Evolutionary conservation across 345 rosid genomes (phyloP), one percentile per base, ranked within the genome.

Genomic region (Linum trigynum): DNA sequence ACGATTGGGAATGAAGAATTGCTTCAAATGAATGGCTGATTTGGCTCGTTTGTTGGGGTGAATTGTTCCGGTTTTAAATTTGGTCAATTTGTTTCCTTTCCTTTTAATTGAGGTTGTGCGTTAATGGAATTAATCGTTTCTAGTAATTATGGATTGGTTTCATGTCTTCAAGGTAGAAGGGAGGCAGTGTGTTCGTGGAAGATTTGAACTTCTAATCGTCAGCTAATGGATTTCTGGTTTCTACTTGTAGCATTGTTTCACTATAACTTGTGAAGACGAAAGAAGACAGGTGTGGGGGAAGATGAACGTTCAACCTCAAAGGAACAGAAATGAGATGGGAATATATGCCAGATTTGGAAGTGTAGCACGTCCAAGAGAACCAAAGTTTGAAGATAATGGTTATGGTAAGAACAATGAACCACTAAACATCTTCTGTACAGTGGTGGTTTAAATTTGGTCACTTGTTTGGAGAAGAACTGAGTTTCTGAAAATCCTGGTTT

Each of bases 281-380:
- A 48, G 14, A 9, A 48, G 53, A 12, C 9, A 6, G 15, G 53
- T 48, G 12, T 48, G 14, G 3, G 32, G 53, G 14, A 48, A 48
- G 14, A 48, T 48, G 53, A 48, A 15, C 53, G 53, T 48, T 48
- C 53, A 12, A 48, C 53, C 53, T 48, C 53, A 48, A 48, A 48
- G 53, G 53, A 48, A 15, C 14, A 48, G 53, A 48, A 48, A 48
- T 48, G 53, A 48, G 14, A 48, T 48, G 53, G 53, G 53, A 48
- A 48, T 48, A 48, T 48, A 48, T 48, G 53, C 53, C 53, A 48
- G 53, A 48, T 48, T 48, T 48, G 53, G 53, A 48, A 48, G 53
- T 48, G 15, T 9, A 48, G 11, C 53, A 48, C 1, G 12, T 48
- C 53, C 53, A 48, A 12, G 14, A 12, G 53, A 48, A 48, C 3